A percentile compares a stretch with the other conserved stretches of the same genome.
Evolutionary conservation across 2,329 filamentous ascomycete species (phyloP).

Genomic region (Xylariales sp.): DNA sequence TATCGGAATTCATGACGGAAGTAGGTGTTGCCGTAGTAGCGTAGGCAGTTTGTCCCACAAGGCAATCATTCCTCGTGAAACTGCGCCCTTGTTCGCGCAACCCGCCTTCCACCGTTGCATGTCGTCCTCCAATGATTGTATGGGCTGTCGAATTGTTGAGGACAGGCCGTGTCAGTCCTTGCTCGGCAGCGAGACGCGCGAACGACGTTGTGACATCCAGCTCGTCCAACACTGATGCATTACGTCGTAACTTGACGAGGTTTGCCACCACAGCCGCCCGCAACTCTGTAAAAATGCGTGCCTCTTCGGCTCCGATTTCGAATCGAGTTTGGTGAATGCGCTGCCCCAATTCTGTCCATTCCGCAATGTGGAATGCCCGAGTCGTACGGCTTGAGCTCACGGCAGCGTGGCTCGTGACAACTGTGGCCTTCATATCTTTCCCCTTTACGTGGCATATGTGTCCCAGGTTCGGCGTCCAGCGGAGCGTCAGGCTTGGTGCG

Average conservation of each 20-base stretch:
- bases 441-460: slow-evolving; percentile 93
- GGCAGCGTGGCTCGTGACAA: slow-evolving; percentile 46
- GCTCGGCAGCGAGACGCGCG: slow-evolving; percentile 80
- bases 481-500: slow-evolving; percentile 77
- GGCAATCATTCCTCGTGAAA: slow-evolving; percentile 89
- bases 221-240: slow-evolving; percentile 91
- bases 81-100: slow-evolving; percentile 81
- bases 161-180: slow-evolving; percentile 77
- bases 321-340: slow-evolving; percentile 81
- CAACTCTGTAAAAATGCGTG: slow-evolving; percentile 79
- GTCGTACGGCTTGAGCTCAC: slow-evolving; percentile 87
- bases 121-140: slow-evolving; percentile 85
- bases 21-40: slow-evolving; percentile 54
- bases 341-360: slow-evolving; percentile 86
- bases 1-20: not conserved
- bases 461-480: slow-evolving; percentile 87
- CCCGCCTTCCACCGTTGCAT: slow-evolving; percentile 90
- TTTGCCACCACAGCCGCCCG: slow-evolving; percentile 82
- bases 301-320: slow-evolving; percentile 86
- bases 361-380: slow-evolving; percentile 82
- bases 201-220: slow-evolving; percentile 91
- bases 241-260: slow-evolving; percentile 86
- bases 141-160: slow-evolving; percentile 71
- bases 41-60: slow-evolving; percentile 78
- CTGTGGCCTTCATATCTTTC: slow-evolving; percentile 67